Conservation (phyloP, 306 rosid genomes). For the Mimosa bimucronata region DNA sequence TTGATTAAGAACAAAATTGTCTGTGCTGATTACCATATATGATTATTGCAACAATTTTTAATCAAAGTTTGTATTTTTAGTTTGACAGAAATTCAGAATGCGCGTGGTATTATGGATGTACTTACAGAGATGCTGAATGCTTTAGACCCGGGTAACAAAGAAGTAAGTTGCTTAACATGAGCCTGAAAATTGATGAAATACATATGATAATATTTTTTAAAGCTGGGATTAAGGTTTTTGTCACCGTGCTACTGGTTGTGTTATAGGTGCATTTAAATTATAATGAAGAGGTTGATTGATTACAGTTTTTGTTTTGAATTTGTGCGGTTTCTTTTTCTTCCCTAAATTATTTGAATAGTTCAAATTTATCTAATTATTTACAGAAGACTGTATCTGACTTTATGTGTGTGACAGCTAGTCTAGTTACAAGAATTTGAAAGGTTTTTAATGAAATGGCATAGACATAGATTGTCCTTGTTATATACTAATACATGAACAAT, state of each 20-base stretch:
- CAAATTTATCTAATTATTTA: neutral
- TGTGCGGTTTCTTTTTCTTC: neutral
- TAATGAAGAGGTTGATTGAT: neutral
- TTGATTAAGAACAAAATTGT: conserved; percentile 15
- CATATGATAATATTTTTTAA: neutral
- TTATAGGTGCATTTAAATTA: conserved; percentile 23
- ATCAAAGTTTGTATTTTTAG: conserved; percentile 52
- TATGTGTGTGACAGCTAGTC: neutral
- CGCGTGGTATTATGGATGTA: conserved; percentile 95
- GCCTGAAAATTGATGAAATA: conserved; percentile 29
- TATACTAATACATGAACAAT: neutral
- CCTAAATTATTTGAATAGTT: neutral
- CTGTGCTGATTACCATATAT: neutral
- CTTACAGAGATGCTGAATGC: conserved; percentile 94
- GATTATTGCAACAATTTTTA: conserved; percentile 10
- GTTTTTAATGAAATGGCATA: neutral
- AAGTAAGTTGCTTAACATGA: conserved; percentile 54
- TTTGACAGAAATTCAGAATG: conserved; percentile 94
- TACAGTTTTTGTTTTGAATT: neutral
- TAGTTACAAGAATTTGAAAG: too few species aligned
- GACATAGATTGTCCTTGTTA: conserved; percentile 1
- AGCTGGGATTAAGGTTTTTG: conserved; percentile 7
- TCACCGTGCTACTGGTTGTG: conserved; percentile 25
- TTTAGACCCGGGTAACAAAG: conserved; percentile 79
- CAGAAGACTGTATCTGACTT: neutral